Evolutionary conservation across 352 stramenopile genomes (phyloP), one percentile per base, ranked within the genome.

Genomic region (Globisporangium ultimum): DNA sequence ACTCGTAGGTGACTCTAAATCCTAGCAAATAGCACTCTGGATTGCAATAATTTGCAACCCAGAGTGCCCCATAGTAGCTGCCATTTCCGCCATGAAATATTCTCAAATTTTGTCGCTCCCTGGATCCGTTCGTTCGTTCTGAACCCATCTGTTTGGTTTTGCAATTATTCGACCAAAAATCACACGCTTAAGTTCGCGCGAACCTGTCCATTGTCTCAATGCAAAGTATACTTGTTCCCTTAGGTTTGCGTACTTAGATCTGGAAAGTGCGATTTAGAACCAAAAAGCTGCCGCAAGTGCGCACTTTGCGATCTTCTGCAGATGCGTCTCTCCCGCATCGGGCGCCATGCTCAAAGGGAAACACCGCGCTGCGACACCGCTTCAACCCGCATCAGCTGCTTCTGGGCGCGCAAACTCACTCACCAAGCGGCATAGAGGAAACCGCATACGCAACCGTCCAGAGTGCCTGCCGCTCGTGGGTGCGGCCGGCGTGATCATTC

Each of bases 271-370:
- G 40, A 5, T 1, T 45, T 4, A 8, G 24, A 2, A 28, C 24
- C 2, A 28, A 28, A 5, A 2, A 28, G 24, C 5, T 5, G 12
- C 40, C 17, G 12, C 40, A 1, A 1, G 3, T 45, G 17, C 53
- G 53, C 53, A 59, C 53, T 59, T 59, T 59, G 41, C 42, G 41
- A 59, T 59, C 53, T 52, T 59, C 24, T 34, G 42, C 22, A 17
- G 53, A n/a, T 15, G 42, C 53, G n/a, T 59, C 53, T 59, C 53
- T 59, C 53, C 53, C 53, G 41, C 52, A 58, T 40, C 40, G 7
- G 10, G 7, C 13, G 10, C 12, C 13, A 2, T 18, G 40, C 12
- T 18, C 22, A 45, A 40, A 17, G 24, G 18, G 17, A 22, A 12
- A 15, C 40, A 41, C 15, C 53, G 20, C 32, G 52, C 38, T 58